Evolutionary conservation across 108 stramenopile species (phyloP), one percentile per base, ranked within the genome.

Genomic region (Cyclotella distinguenda): DNA sequence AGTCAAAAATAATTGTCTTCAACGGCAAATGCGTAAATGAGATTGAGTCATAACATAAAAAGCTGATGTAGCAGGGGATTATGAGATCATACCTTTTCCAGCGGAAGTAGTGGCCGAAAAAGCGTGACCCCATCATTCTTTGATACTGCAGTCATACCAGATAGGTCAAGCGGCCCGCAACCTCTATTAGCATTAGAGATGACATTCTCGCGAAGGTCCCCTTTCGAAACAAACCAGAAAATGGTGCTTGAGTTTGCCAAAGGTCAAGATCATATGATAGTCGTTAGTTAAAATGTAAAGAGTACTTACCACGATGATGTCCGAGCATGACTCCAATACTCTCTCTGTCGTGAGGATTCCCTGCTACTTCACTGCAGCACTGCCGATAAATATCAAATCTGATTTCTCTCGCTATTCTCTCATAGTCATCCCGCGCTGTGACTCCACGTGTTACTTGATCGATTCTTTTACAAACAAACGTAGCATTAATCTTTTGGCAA

Each of bases 131-230:
- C 94, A 70, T 96, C 83, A 53, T 95, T 90, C 15, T 61, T 58
- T 11, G 86, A 90, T n/a, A 84, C 81, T 13, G 89, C 71, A 28
- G 88, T 89, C 95, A 94, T 94, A 34, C 96, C 96, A 11, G 86
- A 84, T 34, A 96, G 66, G 47, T 93, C 89, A 15, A 97, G 57
- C 1, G 93, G 89, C 12, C 93, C 90, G 71, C 81, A 85, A 0
- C 95, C 96, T 61, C 95, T 96, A 74, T 97, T 86, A 2, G 92
- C 85, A 68, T 99, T 99, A 1, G 93, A 94, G 7, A 99, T 72
- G 8, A 97, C 96, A 76, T 99, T 99, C 66, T 99, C 98, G 52
- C 93, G 71, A 22, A 99, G 86, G 78, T 99, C 98, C 6, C 98
- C 60, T 62, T 4, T 27, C 11, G 33, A 6, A 48, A 47, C 16